Evolutionary conservation across 306 rosid genomes (phyloP), one percentile per base, ranked within the genome.

Genomic region (Ammopiptanthus mongolicus): DNA sequence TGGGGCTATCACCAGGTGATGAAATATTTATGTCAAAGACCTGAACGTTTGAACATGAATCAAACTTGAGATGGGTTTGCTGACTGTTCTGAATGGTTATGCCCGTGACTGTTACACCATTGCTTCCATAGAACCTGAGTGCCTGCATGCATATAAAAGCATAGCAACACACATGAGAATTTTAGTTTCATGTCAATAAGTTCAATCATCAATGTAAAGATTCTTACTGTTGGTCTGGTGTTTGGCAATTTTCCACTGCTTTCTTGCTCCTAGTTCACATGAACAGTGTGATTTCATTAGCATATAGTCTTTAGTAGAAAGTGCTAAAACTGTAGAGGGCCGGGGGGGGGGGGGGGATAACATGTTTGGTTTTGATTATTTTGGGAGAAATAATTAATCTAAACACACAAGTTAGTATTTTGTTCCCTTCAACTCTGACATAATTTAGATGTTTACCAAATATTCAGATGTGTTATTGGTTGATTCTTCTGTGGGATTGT

Each of bases 71-170:
- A 63, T 91, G 97, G 2, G 82, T 29, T n/a, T 89, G 82, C 25
- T 87, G 95, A 72, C 97, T 89, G 50, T 91, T 87, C 47, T 87
- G 92, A 75, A 91, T 85, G 0, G 88, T 91, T 84, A 91, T 87
- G 47, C 95, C 92, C 0, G 85, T 84, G 9, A 91, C 88, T 5
- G 83, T 84, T 33, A 83, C 95, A 3, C 81, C 87, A 21, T 69
- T 18, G 37, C 97, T 89, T 66, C 93, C 95, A 75, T 89, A 91
- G 70, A 91, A 87, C 65, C 97, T 86, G 1, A 91, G 77, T 1
- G 93, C 97, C 97, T 91, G 78, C 23, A 39, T 42, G 48, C 12
- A 42, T n/a, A 68, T 9, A 19, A 17, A 25, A 3, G 61, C 46
- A 67, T 11, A 18, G 14, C 52, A 51, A 8, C 11, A 1, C 4